A percentile compares a stretch with the other conserved stretches of the same genome.
Conservation (phyloP, 805 yeast species). For the Starmerella cellae region DNA sequence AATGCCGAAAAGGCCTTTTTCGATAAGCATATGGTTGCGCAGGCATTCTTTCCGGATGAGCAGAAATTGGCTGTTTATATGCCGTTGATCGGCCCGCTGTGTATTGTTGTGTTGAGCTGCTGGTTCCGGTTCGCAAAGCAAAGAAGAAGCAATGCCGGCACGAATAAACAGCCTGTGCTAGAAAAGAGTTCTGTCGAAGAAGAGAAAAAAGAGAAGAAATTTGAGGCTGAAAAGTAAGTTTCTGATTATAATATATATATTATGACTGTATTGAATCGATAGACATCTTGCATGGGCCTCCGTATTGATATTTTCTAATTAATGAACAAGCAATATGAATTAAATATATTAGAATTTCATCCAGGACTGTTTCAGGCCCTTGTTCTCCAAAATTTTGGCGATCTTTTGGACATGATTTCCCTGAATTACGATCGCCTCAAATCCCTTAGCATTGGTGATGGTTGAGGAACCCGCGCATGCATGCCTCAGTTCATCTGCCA, state of each 20-base stretch:
- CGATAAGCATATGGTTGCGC: slow-evolving; percentile 90
- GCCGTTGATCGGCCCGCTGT: slow-evolving; percentile 79
- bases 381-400: slow-evolving; percentile 31
- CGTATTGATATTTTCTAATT: too few species aligned
- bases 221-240: neutral
- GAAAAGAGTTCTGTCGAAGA: too few species aligned
- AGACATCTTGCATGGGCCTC: too few species aligned
- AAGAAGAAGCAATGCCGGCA: neutral
- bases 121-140: slow-evolving; percentile 13
- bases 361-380: slow-evolving; percentile 45
- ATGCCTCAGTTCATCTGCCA: slow-evolving; percentile 57
- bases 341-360: slow-evolving; percentile 36
- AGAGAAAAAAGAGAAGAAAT: neutral
- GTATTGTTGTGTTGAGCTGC: slow-evolving; percentile 40
- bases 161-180: neutral
- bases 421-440: slow-evolving; percentile 68
- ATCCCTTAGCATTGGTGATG: slow-evolving; percentile 36
- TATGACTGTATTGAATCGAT: neutral
- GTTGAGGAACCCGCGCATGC: slow-evolving; percentile 86
- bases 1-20: slow-evolving; percentile 71
- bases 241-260: too few species aligned
- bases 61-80: slow-evolving; percentile 88
- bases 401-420: slow-evolving; percentile 67
- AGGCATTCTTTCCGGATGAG: slow-evolving; percentile 87
- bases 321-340: too few species aligned